Evolutionary conservation across 2,329 filamentous ascomycete species (phyloP).

Genomic region (Periconia sp.): DNA sequence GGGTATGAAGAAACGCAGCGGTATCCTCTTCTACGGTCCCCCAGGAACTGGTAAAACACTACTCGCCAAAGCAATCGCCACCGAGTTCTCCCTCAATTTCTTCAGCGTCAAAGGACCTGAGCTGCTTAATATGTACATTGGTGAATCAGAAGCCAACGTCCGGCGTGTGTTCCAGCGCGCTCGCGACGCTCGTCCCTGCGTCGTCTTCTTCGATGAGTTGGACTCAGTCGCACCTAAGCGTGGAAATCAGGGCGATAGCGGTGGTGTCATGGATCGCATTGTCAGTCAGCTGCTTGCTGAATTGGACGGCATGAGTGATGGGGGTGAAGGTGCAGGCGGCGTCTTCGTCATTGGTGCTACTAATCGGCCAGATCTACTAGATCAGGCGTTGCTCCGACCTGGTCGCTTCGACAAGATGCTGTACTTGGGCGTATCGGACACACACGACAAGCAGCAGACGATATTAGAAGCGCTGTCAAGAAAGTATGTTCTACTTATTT

Average conservation of each 20-base stretch:
- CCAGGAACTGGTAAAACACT: constrained; percentile 91
- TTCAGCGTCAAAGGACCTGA: constrained; percentile 93
- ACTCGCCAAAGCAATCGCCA: constrained; percentile 91
- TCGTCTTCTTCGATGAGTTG: constrained; percentile 92
- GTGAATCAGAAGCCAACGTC: constrained; percentile 91
- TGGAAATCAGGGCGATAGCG: constrained; percentile 95
- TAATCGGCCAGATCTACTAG: constrained; percentile 90
- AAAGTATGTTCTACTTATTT: constrained; percentile 68
- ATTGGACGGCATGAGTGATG: constrained; percentile 96
- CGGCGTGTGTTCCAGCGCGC: constrained; percentile 87
- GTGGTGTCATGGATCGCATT: constrained; percentile 97
- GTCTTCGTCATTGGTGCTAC: constrained; percentile 98
- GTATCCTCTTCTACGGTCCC: constrained; percentile 90
- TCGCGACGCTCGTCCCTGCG: constrained; percentile 82
- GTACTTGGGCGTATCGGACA: constrained; percentile 94
- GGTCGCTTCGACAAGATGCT: constrained; percentile 98
- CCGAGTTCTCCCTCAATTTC: constrained; percentile 92
- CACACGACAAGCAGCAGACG: constrained; percentile 92
- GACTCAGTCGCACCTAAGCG: constrained; percentile 95
- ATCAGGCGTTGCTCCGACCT: constrained; percentile 86
- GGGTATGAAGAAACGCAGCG: constrained; percentile 97
- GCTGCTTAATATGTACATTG: constrained; percentile 94
- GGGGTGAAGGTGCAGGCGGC: constrained; percentile 75
- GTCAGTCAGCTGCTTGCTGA: constrained; percentile 94
- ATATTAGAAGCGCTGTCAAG: constrained; percentile 93